Conservation (phyloP, 2,329 filamentous ascomycete genomes). For the Colletotrichum nymphaeae region DNA sequence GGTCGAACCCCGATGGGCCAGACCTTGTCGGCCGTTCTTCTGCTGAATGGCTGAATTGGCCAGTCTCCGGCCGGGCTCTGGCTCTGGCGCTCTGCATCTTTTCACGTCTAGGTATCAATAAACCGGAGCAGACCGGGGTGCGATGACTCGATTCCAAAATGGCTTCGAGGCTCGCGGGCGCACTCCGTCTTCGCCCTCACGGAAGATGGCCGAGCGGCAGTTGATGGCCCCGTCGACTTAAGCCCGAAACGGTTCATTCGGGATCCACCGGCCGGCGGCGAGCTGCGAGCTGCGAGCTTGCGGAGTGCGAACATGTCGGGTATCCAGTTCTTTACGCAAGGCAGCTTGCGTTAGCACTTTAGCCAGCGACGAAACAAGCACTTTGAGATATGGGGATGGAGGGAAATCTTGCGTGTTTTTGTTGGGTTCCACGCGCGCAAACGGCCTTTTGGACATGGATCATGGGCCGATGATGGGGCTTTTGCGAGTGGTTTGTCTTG, state of each 20-base stretch:
- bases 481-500: neutral
- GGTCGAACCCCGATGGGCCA: constrained; percentile 27
- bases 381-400: neutral
- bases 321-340: neutral
- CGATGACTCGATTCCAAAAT: constrained; percentile 27
- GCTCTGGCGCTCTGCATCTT: neutral
- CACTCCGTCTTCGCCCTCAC: constrained; percentile 5
- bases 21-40: neutral
- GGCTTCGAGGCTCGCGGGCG: constrained; percentile 14
- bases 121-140: neutral
- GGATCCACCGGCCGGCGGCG: constrained; percentile 24
- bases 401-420: neutral
- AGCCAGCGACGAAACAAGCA: neutral
- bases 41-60: neutral
- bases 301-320: neutral
- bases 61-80: neutral
- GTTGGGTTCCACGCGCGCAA: neutral
- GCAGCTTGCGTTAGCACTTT: neutral
- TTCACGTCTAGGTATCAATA: neutral
- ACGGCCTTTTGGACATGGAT: neutral
- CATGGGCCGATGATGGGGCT: neutral
- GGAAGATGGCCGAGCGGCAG: constrained; percentile 33
- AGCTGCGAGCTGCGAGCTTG: constrained; percentile 11
- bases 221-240: constrained; percentile 24
- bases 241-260: neutral